Conservation (phyloP, 805 yeast genomes). For the Blastobotrys chiropterorum region DNA sequence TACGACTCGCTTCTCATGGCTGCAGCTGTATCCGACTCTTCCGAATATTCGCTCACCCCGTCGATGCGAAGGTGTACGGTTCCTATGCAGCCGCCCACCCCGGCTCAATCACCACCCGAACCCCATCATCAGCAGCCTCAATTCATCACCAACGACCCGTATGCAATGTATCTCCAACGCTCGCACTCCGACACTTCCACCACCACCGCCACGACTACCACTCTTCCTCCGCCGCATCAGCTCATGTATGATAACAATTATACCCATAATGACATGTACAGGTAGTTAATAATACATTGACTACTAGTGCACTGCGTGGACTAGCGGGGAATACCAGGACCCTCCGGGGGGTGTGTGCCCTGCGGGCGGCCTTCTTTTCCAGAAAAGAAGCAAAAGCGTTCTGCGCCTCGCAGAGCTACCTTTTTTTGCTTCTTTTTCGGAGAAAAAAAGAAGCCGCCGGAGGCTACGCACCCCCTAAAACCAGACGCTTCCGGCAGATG, state of each 20-base stretch:
- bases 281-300: neutral
- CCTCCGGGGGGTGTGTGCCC: no score
- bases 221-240: neutral
- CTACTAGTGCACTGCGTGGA: no score
- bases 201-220: neutral
- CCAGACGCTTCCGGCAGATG: no score
- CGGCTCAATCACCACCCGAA: neutral
- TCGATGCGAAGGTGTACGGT: neutral
- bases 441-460: no score
- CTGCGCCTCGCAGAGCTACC: no score
- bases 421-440: no score
- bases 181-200: neutral
- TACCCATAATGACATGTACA: neutral
- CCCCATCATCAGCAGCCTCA: neutral
- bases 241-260: neutral
- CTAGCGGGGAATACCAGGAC: no score
- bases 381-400: no score
- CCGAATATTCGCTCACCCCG: neutral
- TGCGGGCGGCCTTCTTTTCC: no score
- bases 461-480: no score
- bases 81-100: neutral
- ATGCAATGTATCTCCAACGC: neutral
- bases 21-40: constrained; percentile 2
- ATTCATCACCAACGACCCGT: neutral
- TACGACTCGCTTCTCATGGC: constrained; percentile 2